Conservation (phyloP, 1,284 basidiomycete genomes). For the Cystobasidium pallidum region DNA sequence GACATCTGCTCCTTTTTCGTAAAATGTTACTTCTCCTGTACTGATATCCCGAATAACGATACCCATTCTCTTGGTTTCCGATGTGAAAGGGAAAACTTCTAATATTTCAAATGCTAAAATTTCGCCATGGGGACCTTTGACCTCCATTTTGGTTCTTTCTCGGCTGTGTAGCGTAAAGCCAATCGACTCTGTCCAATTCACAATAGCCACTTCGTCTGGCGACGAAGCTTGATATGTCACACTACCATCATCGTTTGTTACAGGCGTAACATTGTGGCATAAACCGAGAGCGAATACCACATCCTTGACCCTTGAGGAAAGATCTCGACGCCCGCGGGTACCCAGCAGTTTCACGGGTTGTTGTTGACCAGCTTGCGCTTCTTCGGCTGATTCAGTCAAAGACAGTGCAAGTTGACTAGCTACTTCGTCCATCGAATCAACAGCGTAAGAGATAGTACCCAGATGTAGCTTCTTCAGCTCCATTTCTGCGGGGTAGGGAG, state of each 20-base stretch:
- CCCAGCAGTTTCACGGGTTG: slow-evolving; percentile 23
- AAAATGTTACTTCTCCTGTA: slow-evolving; percentile 79
- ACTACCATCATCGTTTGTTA: slow-evolving; percentile 88
- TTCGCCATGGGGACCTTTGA: slow-evolving; percentile 69
- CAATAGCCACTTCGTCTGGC: slow-evolving; percentile 98
- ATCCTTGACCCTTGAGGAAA: slow-evolving; percentile 92
- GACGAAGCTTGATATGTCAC: slow-evolving; percentile 97
- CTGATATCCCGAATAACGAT: slow-evolving; percentile 83
- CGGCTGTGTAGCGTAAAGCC: slow-evolving; percentile 84
- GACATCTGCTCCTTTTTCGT: slow-evolving; percentile 97
- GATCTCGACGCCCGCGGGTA: slow-evolving; percentile 81
- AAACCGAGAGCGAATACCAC: slow-evolving; percentile 89
- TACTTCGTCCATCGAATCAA: slow-evolving; percentile 98
- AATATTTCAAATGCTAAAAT: slow-evolving; percentile 80
- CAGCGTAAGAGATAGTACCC: slow-evolving; percentile 96
- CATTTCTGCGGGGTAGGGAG: slow-evolving; percentile 72
- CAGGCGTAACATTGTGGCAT: slow-evolving; percentile 97
- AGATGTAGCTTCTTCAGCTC: slow-evolving; percentile 98
- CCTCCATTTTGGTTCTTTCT: slow-evolving; percentile 81
- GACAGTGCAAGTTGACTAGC: slow-evolving; percentile 80
- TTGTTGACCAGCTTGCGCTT: slow-evolving; percentile 11
- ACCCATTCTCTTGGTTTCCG: slow-evolving; percentile 98
- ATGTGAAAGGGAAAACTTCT: slow-evolving; percentile 94
- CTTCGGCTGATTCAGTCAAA: slow-evolving; percentile 62
- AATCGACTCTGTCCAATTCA: slow-evolving; percentile 95